These are phyloP conservation scores for Fusarium xylarioides DNA, from an alignment of 2,329 filamentous ascomycete species.

Conservation along the genomic window DNA sequence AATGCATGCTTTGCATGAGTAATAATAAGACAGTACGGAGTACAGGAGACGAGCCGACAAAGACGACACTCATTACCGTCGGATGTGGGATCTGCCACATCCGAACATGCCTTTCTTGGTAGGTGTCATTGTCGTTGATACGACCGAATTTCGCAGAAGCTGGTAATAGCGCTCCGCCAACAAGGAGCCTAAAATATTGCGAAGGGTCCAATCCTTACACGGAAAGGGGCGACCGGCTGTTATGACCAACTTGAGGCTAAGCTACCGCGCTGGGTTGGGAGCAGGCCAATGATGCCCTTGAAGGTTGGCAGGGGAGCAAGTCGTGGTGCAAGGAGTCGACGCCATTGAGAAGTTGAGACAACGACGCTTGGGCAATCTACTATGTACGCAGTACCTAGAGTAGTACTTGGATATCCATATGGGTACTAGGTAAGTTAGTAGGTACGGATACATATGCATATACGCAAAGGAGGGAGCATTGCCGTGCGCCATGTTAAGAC, in stretches of 20 bases:
- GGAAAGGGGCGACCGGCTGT: conserved; percentile 11
- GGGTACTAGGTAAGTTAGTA: background rate
- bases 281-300: background rate
- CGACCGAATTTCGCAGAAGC: background rate
- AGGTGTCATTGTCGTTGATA: conserved; percentile 13
- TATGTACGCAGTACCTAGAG: background rate
- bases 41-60: background rate
- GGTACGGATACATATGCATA: background rate
- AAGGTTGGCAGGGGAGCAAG: conserved; percentile 24
- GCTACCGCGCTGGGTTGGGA: conserved; percentile 21
- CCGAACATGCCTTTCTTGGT: conserved; percentile 8
- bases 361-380: background rate
- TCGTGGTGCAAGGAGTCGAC: background rate
- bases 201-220: background rate
- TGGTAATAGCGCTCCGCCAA: conserved; percentile 10
- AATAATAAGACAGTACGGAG: background rate
- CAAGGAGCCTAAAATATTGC: conserved; percentile 3
- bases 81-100: conserved; percentile 10
- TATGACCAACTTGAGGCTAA: background rate
- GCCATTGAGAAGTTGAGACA: background rate
- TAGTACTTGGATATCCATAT: background rate
- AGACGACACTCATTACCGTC: background rate
- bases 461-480: background rate
- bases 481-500: background rate
- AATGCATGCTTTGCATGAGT: background rate